Evolutionary conservation across 139 green algal species (phyloP).

Genomic region (Marvania coccoides): DNA sequence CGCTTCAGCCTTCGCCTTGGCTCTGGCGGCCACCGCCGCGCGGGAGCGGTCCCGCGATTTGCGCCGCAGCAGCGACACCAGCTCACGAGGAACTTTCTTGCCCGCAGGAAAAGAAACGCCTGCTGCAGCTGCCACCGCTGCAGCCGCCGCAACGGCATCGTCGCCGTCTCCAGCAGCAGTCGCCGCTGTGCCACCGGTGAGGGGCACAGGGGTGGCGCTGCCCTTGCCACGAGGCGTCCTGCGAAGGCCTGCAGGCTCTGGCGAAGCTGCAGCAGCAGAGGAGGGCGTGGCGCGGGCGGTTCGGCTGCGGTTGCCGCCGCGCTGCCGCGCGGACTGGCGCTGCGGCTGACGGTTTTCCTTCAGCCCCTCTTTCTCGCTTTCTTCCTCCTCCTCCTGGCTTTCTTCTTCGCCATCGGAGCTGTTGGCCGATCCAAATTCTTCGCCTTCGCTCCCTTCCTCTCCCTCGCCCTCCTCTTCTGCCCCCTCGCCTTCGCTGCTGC

Average conservation of each 20-base stretch:
- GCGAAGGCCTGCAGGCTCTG: not conserved
- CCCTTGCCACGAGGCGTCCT: not conserved
- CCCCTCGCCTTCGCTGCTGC: not conserved
- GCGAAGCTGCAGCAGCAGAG: not conserved
- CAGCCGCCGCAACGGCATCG: not conserved
- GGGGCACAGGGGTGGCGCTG: not conserved
- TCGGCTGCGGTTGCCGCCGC: constrained; percentile 1
- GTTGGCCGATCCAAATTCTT: no score
- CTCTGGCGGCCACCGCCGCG: not conserved
- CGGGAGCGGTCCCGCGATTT: not conserved
- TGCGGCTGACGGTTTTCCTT: not conserved
- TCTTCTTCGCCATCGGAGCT: not conserved
- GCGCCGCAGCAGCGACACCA: not conserved
- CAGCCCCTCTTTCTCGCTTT: not conserved
- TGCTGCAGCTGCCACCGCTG: not conserved
- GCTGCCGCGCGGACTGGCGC: not conserved
- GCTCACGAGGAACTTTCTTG: not conserved
- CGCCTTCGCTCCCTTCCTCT: not conserved
- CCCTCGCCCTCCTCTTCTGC: not conserved
- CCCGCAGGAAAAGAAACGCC: not conserved
- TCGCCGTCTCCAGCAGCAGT: not conserved
- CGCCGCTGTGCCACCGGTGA: not conserved
- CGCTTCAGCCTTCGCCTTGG: no score
- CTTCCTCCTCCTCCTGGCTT: not conserved
- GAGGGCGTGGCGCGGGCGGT: not conserved